Percentiles rank a stretch among this genome's conserved stretches.
These are phyloP conservation scores for Cercospora sojina DNA, from an alignment of 2,329 filamentous ascomycete species.

Conservation along the genomic window DNA sequence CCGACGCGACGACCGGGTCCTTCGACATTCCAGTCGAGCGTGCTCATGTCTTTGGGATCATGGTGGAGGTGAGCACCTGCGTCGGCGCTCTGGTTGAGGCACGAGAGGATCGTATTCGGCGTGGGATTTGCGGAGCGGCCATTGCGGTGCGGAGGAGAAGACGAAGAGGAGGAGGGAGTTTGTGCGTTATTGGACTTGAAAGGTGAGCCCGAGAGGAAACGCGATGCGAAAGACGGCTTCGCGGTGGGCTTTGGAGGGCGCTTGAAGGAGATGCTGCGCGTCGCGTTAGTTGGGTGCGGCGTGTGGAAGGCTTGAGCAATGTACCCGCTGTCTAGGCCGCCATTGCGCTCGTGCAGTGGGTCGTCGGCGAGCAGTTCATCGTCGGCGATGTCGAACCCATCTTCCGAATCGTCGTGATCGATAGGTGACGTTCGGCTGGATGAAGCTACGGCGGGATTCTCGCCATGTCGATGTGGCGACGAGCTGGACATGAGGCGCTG, in stretches of 20 bases:
- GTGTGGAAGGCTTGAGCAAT: conserved; percentile 1
- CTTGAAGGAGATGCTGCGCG: conserved; percentile 64
- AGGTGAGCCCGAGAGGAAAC: conserved; percentile 45
- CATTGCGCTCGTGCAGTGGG: conserved; percentile 36
- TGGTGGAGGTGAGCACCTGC: conserved; percentile 39
- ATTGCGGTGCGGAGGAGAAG: conserved; percentile 32
- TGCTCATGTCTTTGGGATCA: conserved; percentile 47
- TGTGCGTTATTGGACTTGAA: conserved; percentile 37
- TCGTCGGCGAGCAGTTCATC: conserved; percentile 45
- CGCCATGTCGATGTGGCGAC: conserved; percentile 33
- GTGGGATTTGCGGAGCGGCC: conserved; percentile 41
- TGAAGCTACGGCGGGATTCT: conserved; percentile 45
- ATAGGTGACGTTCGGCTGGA: conserved; percentile 44
- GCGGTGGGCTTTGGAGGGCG: conserved; percentile 57
- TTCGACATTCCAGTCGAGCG: conserved; percentile 81
- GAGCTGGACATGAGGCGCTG: conserved; percentile 40
- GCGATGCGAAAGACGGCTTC: conserved; percentile 43
- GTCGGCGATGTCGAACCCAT: conserved; percentile 46
- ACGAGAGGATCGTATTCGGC: conserved; percentile 39
- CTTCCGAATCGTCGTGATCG: conserved; percentile 37
- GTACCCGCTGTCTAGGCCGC: conserved; percentile 49
- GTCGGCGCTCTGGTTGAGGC: conserved; percentile 42
- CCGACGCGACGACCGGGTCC: conserved; percentile 85
- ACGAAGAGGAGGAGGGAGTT: conserved; percentile 34
- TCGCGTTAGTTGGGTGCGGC: conserved; percentile 12